A percentile compares a stretch with the other conserved stretches of the same genome.
phyloP scores from a whole-genome alignment of 2,329 filamentous ascomycete genomes.

The Uncinocarpus reesii region DNA sequence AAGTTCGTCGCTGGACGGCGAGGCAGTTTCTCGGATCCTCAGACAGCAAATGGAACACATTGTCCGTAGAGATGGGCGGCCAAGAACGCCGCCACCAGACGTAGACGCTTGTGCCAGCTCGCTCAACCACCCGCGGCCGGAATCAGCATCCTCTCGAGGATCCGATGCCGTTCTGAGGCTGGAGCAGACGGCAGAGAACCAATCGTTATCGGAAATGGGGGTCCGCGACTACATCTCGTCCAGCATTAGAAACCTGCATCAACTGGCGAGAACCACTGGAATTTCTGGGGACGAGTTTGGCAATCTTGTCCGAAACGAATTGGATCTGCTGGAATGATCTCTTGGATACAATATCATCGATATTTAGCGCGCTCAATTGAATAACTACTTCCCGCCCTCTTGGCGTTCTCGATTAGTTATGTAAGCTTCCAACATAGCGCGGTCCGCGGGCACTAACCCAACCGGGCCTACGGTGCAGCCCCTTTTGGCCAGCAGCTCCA shows the following conservation, averaged over 20 bases:
- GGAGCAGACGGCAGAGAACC: conserved; percentile 44
- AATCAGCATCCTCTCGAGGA: conserved; percentile 33
- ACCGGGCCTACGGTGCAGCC: neutral
- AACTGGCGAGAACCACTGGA: conserved; percentile 48
- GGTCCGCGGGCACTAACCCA: neutral
- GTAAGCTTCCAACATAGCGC: too few species aligned
- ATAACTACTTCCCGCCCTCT: too few species aligned
- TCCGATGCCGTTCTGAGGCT: conserved; percentile 44
- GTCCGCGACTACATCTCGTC: conserved; percentile 55
- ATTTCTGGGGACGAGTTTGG: conserved; percentile 52
- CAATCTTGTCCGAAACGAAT: conserved; percentile 47
- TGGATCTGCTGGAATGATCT: conserved; percentile 44
- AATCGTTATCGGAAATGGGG: conserved; percentile 48
- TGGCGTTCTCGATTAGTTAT: too few species aligned
- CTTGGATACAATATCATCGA: neutral
- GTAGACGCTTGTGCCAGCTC: conserved; percentile 1
- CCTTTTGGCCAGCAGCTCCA: neutral
- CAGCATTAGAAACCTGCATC: conserved; percentile 54
- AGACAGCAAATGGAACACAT: conserved; percentile 30
- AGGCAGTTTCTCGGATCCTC: conserved; percentile 37
- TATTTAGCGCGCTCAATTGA: too few species aligned
- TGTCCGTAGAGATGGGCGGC: neutral
- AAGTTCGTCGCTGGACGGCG: conserved; percentile 43
- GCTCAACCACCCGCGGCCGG: conserved; percentile 37
- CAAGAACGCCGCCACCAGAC: neutral